A percentile compares a stretch with the other conserved stretches of the same genome.
Conservation (phyloP, 2,329 filamentous ascomycete species). For the Leptographium lundbergii region DNA sequence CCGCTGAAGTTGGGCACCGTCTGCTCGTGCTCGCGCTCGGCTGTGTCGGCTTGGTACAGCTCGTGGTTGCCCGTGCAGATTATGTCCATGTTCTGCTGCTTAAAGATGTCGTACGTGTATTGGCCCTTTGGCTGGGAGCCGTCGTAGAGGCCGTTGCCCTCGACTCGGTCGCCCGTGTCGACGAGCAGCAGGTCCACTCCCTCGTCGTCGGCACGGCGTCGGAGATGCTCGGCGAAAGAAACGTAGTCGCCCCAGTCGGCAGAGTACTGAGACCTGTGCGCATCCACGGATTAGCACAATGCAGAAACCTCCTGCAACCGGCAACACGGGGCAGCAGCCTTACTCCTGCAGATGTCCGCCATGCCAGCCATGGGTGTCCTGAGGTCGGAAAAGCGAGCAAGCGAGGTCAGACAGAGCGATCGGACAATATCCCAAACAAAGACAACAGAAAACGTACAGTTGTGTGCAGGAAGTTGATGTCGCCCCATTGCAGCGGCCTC, state of each 20-base stretch:
- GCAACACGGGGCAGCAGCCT: constrained; percentile 13
- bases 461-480: constrained; percentile 93
- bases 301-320: background rate
- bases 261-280: constrained; percentile 65
- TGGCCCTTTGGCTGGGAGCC: constrained; percentile 75
- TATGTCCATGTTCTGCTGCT: constrained; percentile 70
- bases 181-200: constrained; percentile 83
- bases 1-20: constrained; percentile 75
- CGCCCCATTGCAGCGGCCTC: constrained; percentile 77
- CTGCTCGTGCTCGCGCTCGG: constrained; percentile 61
- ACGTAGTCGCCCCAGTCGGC: constrained; percentile 98
- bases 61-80: constrained; percentile 91
- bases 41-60: constrained; percentile 70
- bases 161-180: constrained; percentile 86
- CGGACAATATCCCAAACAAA: background rate
- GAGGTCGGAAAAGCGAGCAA: background rate
- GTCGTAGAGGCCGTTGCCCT: constrained; percentile 91
- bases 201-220: constrained; percentile 60
- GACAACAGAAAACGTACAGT: constrained; percentile 32
- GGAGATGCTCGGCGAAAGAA: constrained; percentile 79
- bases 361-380: constrained; percentile 88
- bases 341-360: constrained; percentile 86
- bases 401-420: background rate
- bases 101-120: constrained; percentile 80
- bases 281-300: background rate